phyloP scores from a whole-genome alignment of 257 asterid genomes.

The Ligustrum vulgare region DNA sequence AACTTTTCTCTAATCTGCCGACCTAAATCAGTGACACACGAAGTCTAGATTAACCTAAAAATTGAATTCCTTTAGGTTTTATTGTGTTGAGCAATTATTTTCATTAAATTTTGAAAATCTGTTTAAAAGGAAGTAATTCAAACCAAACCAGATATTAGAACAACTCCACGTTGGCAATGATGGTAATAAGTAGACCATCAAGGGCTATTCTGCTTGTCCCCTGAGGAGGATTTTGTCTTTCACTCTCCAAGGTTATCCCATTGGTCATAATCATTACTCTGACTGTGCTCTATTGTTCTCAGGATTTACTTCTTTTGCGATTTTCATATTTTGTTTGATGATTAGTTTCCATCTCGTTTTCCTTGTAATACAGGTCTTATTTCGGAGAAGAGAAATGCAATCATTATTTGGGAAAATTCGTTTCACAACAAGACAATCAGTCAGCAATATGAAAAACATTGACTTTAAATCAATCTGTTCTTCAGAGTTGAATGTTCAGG shows the following conservation, averaged over 20 bases:
- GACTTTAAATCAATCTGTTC: conserved; percentile 19
- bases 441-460: conserved; percentile 34
- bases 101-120: too few relatives aligned
- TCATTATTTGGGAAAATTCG: conserved; percentile 49
- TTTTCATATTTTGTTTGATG: background rate
- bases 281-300: background rate
- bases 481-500: conserved; percentile 23
- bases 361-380: conserved; percentile 23
- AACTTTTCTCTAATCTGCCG: too few relatives aligned
- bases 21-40: background rate
- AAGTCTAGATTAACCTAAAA: background rate
- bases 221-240: conserved; percentile 31
- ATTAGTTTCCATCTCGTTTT: background rate
- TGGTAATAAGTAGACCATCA: background rate
- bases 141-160: background rate
- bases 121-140: background rate
- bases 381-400: conserved; percentile 43
- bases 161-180: background rate
- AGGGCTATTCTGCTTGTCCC: conserved; percentile 17
- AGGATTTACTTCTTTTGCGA: background rate
- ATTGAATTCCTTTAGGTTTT: background rate
- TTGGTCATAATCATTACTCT: background rate
- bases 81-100: background rate
- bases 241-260: conserved; percentile 13
- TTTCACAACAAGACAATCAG: conserved; percentile 34